These are phyloP conservation scores for Neurospora sp. DNA, from an alignment of 495 filamentous ascomycete genomes.

Conservation along the genomic window DNA sequence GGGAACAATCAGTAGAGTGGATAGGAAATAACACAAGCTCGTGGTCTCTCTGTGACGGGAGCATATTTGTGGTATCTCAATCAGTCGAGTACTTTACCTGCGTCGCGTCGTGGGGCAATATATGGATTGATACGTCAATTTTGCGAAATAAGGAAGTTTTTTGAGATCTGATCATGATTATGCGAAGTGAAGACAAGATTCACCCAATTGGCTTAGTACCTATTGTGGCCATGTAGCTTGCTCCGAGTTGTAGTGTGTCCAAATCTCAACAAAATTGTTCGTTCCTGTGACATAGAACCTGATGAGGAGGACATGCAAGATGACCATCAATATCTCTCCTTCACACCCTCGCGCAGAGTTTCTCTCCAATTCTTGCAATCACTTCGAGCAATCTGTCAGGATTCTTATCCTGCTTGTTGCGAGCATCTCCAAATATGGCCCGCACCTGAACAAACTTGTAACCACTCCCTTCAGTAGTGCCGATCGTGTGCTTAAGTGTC, in stretches of 20 bases:
- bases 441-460: slow-evolving; percentile 20
- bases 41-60: too few species aligned
- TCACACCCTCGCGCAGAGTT: neutral
- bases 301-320: neutral
- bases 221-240: neutral
- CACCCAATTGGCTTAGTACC: too few species aligned
- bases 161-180: too few species aligned
- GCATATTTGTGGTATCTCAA: too few species aligned
- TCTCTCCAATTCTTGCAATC: slow-evolving; percentile 3
- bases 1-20: too few species aligned
- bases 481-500: slow-evolving; percentile 12
- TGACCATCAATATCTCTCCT: neutral
- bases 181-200: too few species aligned
- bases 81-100: too few species aligned
- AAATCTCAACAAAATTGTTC: neutral
- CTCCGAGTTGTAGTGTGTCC: neutral
- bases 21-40: too few species aligned
- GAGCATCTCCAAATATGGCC: slow-evolving; percentile 8
- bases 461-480: slow-evolving; percentile 7
- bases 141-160: too few species aligned
- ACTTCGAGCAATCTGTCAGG: slow-evolving; percentile 3
- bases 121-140: too few species aligned
- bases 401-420: slow-evolving; percentile 9
- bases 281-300: neutral
- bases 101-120: too few species aligned